Percentiles rank a stretch among this genome's conserved stretches.
These are phyloP conservation scores for Nakazawaea ambrosiae DNA, from an alignment of 805 yeast species.

Conservation along the genomic window DNA sequence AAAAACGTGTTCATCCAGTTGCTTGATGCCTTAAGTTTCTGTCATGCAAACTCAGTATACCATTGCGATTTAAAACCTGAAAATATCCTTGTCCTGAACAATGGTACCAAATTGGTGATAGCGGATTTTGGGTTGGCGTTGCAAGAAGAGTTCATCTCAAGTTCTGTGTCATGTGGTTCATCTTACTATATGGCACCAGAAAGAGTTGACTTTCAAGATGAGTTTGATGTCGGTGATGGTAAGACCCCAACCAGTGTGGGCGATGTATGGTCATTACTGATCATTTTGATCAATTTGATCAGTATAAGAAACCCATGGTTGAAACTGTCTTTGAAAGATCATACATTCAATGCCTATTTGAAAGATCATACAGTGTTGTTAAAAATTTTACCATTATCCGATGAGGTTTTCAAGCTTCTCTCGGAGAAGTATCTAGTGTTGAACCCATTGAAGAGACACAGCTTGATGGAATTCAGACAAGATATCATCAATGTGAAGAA, in stretches of 20 bases:
- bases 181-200: conserved; percentile 94
- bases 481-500: conserved; percentile 26
- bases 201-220: conserved; percentile 27
- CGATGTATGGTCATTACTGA: conserved; percentile 84
- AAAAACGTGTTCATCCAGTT: conserved; percentile 67
- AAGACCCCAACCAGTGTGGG: conserved; percentile 64
- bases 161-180: conserved; percentile 79
- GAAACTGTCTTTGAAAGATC: conserved; percentile 60
- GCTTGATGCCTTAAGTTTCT: conserved; percentile 73
- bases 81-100: conserved; percentile 64
- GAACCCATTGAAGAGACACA: conserved; percentile 42
- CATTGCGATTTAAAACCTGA: conserved; percentile 97
- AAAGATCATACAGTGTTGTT: conserved; percentile 47
- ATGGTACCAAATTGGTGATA: conserved; percentile 48
- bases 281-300: conserved; percentile 70
- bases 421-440: conserved; percentile 32
- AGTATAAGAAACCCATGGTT: conserved; percentile 91
- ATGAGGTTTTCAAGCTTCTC: conserved; percentile 49
- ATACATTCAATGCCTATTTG: conserved; percentile 59
- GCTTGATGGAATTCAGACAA: conserved; percentile 30
- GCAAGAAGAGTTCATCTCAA: conserved; percentile 44
- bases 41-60: conserved; percentile 77
- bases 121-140: conserved; percentile 93
- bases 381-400: conserved; percentile 67
- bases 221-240: too few species aligned